phyloP scores from a whole-genome alignment of 371 early-diverging fungal genomes.

The Nematocida major region DNA sequence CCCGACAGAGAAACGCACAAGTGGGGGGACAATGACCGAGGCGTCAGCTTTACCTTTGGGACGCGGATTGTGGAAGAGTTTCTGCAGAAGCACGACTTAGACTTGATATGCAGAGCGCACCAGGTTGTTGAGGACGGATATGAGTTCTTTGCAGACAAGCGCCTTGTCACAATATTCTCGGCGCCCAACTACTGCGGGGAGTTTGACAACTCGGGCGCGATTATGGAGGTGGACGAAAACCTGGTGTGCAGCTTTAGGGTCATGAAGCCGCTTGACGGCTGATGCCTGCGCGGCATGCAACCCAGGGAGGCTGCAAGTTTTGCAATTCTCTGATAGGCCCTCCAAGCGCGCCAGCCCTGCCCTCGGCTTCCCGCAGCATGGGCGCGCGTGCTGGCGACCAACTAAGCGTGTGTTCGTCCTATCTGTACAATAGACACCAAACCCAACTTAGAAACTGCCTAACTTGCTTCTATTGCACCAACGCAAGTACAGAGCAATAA shows the following conservation, averaged over 20 bases:
- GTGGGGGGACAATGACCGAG: constrained; percentile 94
- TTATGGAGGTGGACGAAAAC: constrained; percentile 89
- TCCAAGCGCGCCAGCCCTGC: not conserved
- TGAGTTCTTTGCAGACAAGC: constrained; percentile 85
- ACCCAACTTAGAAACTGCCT: not conserved
- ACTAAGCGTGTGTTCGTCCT: too few relatives aligned
- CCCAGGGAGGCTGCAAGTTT: not conserved
- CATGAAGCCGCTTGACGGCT: constrained; percentile 59
- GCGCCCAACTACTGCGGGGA: constrained; percentile 96
- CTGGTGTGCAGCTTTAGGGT: constrained; percentile 81
- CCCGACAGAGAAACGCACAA: constrained; percentile 84
- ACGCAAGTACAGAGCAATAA: not conserved
- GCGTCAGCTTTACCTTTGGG: constrained; percentile 94
- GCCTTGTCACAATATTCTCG: constrained; percentile 84
- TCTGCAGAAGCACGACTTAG: constrained; percentile 80
- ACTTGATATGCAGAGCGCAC: constrained; percentile 88
- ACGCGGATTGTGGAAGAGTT: constrained; percentile 77
- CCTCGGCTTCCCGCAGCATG: too few relatives aligned
- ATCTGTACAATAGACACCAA: too few relatives aligned
- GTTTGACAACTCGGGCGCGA: constrained; percentile 83
- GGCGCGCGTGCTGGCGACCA: too few relatives aligned
- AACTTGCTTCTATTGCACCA: not conserved
- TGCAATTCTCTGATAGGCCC: not conserved
- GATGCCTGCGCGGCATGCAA: not conserved
- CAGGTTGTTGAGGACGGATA: constrained; percentile 97